Evolutionary conservation across 108 stramenopile species (phyloP), one percentile per base, ranked within the genome.

Genomic region (Asterionellopsis glacialis): DNA sequence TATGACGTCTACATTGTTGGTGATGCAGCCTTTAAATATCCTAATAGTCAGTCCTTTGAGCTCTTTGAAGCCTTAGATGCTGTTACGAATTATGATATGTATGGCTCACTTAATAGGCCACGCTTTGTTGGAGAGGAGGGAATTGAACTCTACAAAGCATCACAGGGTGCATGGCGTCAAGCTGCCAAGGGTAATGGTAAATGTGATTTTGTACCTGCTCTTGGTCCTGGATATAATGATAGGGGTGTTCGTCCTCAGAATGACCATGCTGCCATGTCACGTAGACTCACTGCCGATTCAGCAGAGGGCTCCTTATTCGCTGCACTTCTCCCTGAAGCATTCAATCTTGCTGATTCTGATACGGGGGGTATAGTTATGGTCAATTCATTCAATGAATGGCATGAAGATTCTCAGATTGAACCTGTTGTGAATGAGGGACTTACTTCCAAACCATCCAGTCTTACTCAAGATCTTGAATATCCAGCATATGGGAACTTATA

Each of bases 371-470:
- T 77, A 23, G 39, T 77, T 0, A 3, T 77, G 19, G 60, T 77
- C 12, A 73, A 64, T 26, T 69, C 66, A 5, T 72, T 76, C 61
- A 76, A 75, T 54, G 74, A 75, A 23, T 75, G 74, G 74, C 74
- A 75, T 42, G 74, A 75, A 44, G 74, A 69, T 50, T 72, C 74
- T 11, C 52, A 53, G 24, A 53, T n/a, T n/a, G n/a, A n/a, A n/a
- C n/a, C n/a, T n/a, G n/a, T n/a, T n/a, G n/a, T n/a, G n/a, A n/a
- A n/a, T 53, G 51, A 28, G 1, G 76, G 72, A 23, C 16, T 38
- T 12, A 27, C 67, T 1, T 43, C 11, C 19, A 19, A 19, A 23
- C 70, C 66, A 7, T 49, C 26, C 11, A 22, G 21, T 43, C 66
- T 61, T 19, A 78, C 76, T 2, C 51, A 63, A 16, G 76, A 72